These are phyloP conservation scores for Amanita pseudoporphyria DNA, from an alignment of 768 basidiomycete genomes.

Conservation along the genomic window DNA sequence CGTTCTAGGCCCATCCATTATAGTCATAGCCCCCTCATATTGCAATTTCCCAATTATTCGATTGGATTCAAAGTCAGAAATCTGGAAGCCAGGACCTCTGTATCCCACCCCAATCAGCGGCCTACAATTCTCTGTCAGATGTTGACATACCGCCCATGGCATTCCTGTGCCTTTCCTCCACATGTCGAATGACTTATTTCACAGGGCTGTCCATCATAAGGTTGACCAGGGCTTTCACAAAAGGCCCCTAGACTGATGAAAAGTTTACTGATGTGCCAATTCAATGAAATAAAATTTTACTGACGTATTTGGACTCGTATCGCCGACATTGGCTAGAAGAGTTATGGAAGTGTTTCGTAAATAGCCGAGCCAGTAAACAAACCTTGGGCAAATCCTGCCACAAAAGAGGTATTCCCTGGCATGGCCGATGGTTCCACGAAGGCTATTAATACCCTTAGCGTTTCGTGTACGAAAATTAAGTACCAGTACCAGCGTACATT, in stretches of 20 bases:
- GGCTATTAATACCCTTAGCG: constrained; percentile 25
- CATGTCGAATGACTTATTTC: constrained; percentile 70
- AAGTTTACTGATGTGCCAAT: constrained; percentile 5
- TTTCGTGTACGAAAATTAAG: neutral
- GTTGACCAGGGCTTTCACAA: constrained; percentile 68
- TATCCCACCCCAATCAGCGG: neutral
- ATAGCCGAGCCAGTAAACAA: constrained; percentile 15
- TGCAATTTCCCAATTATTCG: constrained; percentile 61
- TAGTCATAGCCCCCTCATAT: constrained; percentile 54
- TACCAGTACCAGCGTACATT: constrained; percentile 33
- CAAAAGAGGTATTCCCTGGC: constrained; percentile 63
- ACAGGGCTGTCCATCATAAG: constrained; percentile 57
- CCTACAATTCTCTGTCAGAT: neutral
- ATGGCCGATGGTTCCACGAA: constrained; percentile 50
- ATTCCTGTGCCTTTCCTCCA: constrained; percentile 55
- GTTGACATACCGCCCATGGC: constrained; percentile 51
- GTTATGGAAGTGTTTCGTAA: constrained; percentile 6
- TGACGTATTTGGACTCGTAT: constrained; percentile 73
- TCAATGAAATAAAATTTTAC: constrained; percentile 17
- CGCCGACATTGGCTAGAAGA: constrained; percentile 63
- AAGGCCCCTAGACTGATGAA: constrained; percentile 50
- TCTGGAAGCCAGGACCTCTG: constrained; percentile 68
- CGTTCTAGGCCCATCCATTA: constrained; percentile 45
- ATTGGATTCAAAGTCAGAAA: constrained; percentile 71
- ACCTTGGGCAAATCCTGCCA: constrained; percentile 74